phyloP scores from a whole-genome alignment of 2,329 filamentous ascomycete genomes.

The Ploettnerulaceae sp. region DNA sequence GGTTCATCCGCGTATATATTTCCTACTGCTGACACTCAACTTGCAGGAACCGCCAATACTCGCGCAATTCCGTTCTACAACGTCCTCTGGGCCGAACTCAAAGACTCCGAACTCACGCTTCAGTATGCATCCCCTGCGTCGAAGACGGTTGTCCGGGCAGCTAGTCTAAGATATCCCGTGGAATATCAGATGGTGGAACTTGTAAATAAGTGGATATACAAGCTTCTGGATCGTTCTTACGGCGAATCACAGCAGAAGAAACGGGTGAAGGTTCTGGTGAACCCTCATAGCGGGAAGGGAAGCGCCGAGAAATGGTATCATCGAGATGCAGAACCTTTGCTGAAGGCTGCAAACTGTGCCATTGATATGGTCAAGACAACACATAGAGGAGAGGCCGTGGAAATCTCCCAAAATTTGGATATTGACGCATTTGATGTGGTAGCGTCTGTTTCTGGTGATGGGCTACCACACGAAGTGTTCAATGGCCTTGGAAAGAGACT shows the following conservation, averaged over 20 bases:
- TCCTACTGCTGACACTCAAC: slow-evolving; percentile 16
- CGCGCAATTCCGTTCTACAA: slow-evolving; percentile 72
- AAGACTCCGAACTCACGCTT: slow-evolving; percentile 58
- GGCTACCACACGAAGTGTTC: slow-evolving; percentile 87
- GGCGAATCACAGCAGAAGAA: slow-evolving; percentile 62
- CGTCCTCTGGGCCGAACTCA: slow-evolving; percentile 73
- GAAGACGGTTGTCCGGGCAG: slow-evolving; percentile 55
- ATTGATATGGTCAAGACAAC: slow-evolving; percentile 70
- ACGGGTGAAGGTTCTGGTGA: slow-evolving; percentile 82
- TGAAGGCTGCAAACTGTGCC: slow-evolving; percentile 73
- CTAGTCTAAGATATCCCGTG: slow-evolving; percentile 57
- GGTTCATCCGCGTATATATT: slow-evolving; percentile 3
- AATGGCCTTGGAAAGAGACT: slow-evolving; percentile 78
- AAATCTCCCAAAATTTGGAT: slow-evolving; percentile 71
- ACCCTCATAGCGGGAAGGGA: slow-evolving; percentile 85
- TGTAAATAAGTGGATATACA: slow-evolving; percentile 51
- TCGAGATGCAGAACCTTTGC: slow-evolving; percentile 71
- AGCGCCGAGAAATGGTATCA: slow-evolving; percentile 68
- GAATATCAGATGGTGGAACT: slow-evolving; percentile 30
- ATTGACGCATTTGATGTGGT: slow-evolving; percentile 79
- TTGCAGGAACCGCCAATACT: slow-evolving; percentile 31
- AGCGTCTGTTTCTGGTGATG: slow-evolving; percentile 87
- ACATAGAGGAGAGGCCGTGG: slow-evolving; percentile 70
- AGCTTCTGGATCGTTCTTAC: slow-evolving; percentile 68
- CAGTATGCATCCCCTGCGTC: slow-evolving; percentile 62